Evolutionary conservation across 1,139 yeast genomes (phyloP), one percentile per base, ranked within the genome.

Genomic region (Zygosaccharomyces sapae): DNA sequence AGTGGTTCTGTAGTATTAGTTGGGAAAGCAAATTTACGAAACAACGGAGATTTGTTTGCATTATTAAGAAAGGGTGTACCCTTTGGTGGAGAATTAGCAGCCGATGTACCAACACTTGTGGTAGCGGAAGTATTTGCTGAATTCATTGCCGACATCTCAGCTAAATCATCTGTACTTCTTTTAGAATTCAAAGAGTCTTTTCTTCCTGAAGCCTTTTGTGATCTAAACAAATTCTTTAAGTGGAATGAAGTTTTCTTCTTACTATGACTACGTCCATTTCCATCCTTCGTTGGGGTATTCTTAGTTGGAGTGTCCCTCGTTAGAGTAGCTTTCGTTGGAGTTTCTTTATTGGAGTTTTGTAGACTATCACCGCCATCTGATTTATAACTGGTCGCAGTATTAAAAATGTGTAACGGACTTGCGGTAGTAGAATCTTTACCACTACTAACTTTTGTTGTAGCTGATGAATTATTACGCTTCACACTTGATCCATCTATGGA

Each of bases 201-300:
- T 9, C 43, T 30, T 31, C 47, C 48, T 9, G 47, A 33, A 7
- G 56, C 38, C 40, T 54, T 57, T 8, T 67, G 66, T 1, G 66
- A 61, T 43, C 54, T 61, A 52, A 65, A 64, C 13, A 65, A 46
- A 42, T 56, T 63, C 41, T 59, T 65, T 25, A 65, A 44, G 16
- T 51, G 48, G 25, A 64, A 59, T 4, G 68, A 62, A 0, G 61
- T 46, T 45, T 62, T 62, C 43, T 64, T 65, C 38, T 53, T 61
- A 7, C 18, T 8, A 24, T 18, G n/a, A 8, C 29, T 22, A 3
- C 40, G 4, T 8, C 19, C n/a, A 9, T 25, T 10, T 9, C 55
- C 43, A 39, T 57, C 57, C 25, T 48, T 44, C 18, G 47, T 34
- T 10, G 51, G 50, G 9, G 47, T 38, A 22, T 53, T 54, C n/a